These are phyloP conservation scores for Candida fluviatilis DNA, from an alignment of 805 yeast species.

Conservation along the genomic window DNA sequence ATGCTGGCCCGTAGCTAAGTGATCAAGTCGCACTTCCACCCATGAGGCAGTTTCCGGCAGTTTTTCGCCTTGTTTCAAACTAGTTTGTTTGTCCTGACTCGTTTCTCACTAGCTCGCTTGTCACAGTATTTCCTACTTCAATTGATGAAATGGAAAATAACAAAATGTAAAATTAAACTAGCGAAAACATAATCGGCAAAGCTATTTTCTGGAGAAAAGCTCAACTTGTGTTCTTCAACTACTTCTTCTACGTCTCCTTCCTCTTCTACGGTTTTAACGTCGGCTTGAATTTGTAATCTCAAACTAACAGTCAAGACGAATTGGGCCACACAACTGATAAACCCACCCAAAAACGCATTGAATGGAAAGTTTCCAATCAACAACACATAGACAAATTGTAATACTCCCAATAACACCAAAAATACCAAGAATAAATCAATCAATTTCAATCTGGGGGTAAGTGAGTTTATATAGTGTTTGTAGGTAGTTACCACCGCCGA, in stretches of 20 bases:
- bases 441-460: slow-evolving; percentile 51
- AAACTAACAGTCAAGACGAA: slow-evolving; percentile 83
- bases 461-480: slow-evolving; percentile 26
- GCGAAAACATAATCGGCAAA: slow-evolving; percentile 88
- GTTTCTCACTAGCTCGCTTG: no score
- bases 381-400: slow-evolving; percentile 76
- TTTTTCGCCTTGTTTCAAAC: no score
- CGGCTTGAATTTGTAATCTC: slow-evolving; percentile 56
- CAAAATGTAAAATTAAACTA: slow-evolving; percentile 82
- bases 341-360: slow-evolving; percentile 94
- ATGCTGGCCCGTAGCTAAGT: no score
- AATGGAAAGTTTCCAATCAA: slow-evolving; percentile 90
- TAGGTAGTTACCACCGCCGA: slow-evolving; percentile 32
- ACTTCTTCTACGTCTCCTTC: slow-evolving; percentile 6
- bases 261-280: slow-evolving; percentile 2
- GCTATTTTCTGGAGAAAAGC: slow-evolving; percentile 48
- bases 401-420: slow-evolving; percentile 65
- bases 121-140: no score
- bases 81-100: no score
- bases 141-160: slow-evolving; percentile 87
- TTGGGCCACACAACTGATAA: slow-evolving; percentile 89
- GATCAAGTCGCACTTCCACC: no score
- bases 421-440: slow-evolving; percentile 77
- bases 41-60: no score
- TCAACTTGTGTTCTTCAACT: slow-evolving; percentile 1